These are phyloP conservation scores for Pezicula neosporulosa DNA, from an alignment of 2,329 filamentous ascomycete species.

Conservation along the genomic window DNA sequence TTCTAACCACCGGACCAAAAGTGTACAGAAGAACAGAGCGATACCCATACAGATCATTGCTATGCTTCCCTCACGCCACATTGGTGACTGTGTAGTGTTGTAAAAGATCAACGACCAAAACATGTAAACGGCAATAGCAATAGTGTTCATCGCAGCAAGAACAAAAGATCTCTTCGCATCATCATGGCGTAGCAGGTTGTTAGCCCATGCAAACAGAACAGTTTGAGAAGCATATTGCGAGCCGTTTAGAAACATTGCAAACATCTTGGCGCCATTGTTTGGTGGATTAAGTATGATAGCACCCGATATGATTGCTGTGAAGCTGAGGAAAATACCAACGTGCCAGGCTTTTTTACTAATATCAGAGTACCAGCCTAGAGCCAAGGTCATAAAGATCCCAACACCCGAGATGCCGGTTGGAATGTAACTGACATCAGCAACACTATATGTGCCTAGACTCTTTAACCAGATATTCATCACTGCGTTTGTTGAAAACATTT, in stretches of 20 bases:
- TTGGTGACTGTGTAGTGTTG: conserved; percentile 58
- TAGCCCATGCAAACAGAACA: conserved; percentile 71
- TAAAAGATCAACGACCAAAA: conserved; percentile 73
- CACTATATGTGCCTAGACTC: conserved; percentile 36
- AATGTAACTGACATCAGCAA: conserved; percentile 45
- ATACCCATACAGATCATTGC: conserved; percentile 2
- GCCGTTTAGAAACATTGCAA: conserved; percentile 66
- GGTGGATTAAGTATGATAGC: conserved; percentile 47
- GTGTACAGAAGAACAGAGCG: background rate
- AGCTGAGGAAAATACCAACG: conserved; percentile 60
- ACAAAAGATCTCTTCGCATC: conserved; percentile 61
- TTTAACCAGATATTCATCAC: conserved; percentile 44
- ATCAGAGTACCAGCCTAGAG: conserved; percentile 65
- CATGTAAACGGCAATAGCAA: conserved; percentile 62
- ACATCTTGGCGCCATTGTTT: conserved; percentile 46
- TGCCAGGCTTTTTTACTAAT: conserved; percentile 56
- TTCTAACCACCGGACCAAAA: background rate
- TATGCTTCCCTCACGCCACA: conserved; percentile 11
- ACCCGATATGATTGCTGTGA: conserved; percentile 57
- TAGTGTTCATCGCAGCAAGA: conserved; percentile 66
- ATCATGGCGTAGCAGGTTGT: conserved; percentile 61
- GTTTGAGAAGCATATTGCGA: conserved; percentile 67
- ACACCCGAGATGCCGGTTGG: conserved; percentile 45
- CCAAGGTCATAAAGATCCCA: conserved; percentile 48
- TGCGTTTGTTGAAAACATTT: conserved; percentile 62